A percentile compares a stretch with the other conserved stretches of the same genome.
These are phyloP conservation scores for Pecoramyces ruminantium DNA, from an alignment of 192 early-diverging fungal species.

Conservation along the genomic window DNA sequence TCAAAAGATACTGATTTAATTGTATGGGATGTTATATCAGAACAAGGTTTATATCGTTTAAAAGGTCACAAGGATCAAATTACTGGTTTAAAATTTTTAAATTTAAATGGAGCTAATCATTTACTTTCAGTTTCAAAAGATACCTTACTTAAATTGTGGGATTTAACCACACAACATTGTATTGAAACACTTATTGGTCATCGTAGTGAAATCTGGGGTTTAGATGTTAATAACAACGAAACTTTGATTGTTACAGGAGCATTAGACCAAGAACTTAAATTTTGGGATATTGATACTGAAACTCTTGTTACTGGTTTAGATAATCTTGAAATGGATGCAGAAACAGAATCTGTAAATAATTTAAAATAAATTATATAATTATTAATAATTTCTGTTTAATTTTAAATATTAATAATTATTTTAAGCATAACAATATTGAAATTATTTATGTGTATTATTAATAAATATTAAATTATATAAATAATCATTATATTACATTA, in stretches of 20 bases:
- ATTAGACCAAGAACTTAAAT: slow-evolving; percentile 63
- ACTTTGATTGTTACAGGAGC: slow-evolving; percentile 43
- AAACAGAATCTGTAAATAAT: not conserved
- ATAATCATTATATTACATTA: too few species aligned
- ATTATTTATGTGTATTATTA: too few species aligned
- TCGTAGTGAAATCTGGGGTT: slow-evolving; percentile 83
- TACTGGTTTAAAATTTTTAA: slow-evolving; percentile 53
- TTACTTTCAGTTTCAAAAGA: slow-evolving; percentile 87
- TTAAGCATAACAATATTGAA: too few species aligned
- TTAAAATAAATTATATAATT: too few species aligned
- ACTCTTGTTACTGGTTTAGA: slow-evolving; percentile 16
- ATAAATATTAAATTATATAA: too few species aligned
- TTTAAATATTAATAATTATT: too few species aligned
- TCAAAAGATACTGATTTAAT: slow-evolving; percentile 86
- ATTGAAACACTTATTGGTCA: slow-evolving; percentile 86
- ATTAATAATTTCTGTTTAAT: too few species aligned
- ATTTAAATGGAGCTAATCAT: slow-evolving; percentile 26
- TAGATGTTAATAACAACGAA: slow-evolving; percentile 33
- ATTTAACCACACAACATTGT: slow-evolving; percentile 81
- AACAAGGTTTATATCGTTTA: slow-evolving; percentile 66
- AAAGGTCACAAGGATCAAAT: slow-evolving; percentile 93
- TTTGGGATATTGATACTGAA: slow-evolving; percentile 66
- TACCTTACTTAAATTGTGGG: slow-evolving; percentile 91
- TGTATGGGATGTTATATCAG: slow-evolving; percentile 86
- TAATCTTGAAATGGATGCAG: slow-evolving; percentile 28